A percentile compares a stretch with the other conserved stretches of the same genome.
Conservation (phyloP, 1,284 basidiomycete species). For the Ustilago sp. region DNA sequence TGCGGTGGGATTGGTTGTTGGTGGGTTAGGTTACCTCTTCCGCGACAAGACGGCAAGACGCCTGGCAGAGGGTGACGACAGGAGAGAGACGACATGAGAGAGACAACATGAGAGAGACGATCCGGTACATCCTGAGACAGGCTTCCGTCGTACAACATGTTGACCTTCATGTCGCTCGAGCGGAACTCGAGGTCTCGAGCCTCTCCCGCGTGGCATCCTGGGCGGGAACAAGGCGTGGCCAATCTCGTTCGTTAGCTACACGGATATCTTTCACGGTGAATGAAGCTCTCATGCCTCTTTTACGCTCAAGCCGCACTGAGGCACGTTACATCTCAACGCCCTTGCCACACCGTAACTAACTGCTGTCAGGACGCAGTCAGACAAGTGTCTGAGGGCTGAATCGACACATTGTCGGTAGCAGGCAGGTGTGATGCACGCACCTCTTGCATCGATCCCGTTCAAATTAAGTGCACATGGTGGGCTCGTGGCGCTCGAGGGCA, state of each 20-base stretch:
- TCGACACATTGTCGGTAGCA: background rate
- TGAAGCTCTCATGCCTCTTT: no score
- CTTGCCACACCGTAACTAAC: no score
- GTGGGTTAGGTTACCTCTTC: background rate
- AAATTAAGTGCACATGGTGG: background rate
- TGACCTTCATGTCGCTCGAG: background rate
- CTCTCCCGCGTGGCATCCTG: background rate
- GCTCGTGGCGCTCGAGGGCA: background rate
- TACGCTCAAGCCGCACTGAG: no score
- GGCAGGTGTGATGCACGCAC: background rate
- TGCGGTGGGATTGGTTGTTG: background rate
- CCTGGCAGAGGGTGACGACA: no score
- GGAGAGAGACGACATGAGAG: background rate
- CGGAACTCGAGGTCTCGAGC: background rate
- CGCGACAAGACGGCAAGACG: no score
- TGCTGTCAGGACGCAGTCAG: background rate
- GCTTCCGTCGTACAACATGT: background rate
- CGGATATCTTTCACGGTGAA: no score
- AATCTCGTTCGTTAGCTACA: background rate
- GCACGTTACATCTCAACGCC: background rate
- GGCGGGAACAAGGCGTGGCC: background rate
- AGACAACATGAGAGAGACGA: background rate
- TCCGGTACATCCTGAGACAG: background rate
- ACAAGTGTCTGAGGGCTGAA: background rate
- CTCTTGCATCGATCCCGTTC: constrained; percentile 1